Base-by-base conservation (phyloP, 768 basidiomycete species). In the Astraeus odoratus region DNA sequence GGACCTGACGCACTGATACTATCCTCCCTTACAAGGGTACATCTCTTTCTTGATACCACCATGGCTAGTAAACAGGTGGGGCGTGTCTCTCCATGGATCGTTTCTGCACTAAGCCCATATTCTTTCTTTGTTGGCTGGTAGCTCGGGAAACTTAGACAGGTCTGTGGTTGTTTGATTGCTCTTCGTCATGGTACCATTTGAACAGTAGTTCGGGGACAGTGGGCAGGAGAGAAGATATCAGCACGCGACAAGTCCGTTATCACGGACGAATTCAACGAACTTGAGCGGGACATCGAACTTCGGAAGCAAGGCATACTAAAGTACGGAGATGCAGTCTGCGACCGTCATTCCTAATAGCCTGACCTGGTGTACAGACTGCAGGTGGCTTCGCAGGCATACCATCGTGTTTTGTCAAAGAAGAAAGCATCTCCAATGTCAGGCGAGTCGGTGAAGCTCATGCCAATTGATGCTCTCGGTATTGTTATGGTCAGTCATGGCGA, bases 221-320 rank as follows among this genome's bases (percentile, higher is more conserved):
- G 89, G 86, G 88, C 87, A 5, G 88, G 86, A 33, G 90, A 94
- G 67, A 84, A 87, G 54, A 89, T 96, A 43, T 81, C 86, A 31
- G 76, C 83, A 20, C 78, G 83, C 51, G 87, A 91, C 60, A 94
- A 86, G 73, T 81, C 86, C 2, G 65, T 76, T 34, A 74, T 84
- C 25, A 79, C 84, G 3, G 83, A 85, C 20, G 90, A 92, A 51
- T 86, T 94, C 61, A 75, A 69, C 29, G 86, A 84, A 39, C 70
- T 93, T 36, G 89, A 94, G 64, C 74, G 76, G 55, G 91, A 95
- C 58, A 79, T 96, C 23, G 90, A 94, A 42, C 67, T 90, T 24
- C 69, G 90, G 40, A 77, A 79, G 56, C 76, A 79, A 36, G 90
- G 91, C 23, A 72, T 85, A 29, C 70, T 78, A 48, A 73, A 77